Evolutionary conservation across 805 yeast genomes (phyloP).

Genomic region (Wickerhamiella sorbophila): DNA sequence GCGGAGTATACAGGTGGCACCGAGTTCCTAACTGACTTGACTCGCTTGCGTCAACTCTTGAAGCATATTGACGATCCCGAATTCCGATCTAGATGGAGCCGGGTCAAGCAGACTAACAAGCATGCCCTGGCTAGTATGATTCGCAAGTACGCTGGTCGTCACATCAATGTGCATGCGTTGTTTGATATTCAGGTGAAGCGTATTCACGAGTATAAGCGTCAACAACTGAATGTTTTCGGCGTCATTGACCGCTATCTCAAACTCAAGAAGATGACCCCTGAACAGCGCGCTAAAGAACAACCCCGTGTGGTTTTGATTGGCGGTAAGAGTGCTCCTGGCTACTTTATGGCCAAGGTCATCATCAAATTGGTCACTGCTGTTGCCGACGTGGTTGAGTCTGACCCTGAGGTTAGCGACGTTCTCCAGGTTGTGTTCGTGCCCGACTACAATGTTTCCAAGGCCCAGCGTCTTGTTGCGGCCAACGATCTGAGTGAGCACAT

Average conservation of each 20-base stretch:
- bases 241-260: constrained; percentile 69
- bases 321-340: constrained; percentile 97
- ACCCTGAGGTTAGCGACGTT: constrained; percentile 55
- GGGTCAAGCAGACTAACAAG: constrained; percentile 58
- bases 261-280: constrained; percentile 52
- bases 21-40: constrained; percentile 53
- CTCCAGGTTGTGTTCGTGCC: constrained; percentile 81
- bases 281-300: constrained; percentile 46
- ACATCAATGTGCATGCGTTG: constrained; percentile 53
- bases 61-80: constrained; percentile 49
- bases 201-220: constrained; percentile 92
- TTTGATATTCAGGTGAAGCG: constrained; percentile 91
- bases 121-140: constrained; percentile 49
- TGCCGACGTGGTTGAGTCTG: constrained; percentile 65
- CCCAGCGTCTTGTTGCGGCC: constrained; percentile 81
- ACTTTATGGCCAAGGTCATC: constrained; percentile 84
- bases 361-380: constrained; percentile 76
- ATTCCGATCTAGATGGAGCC: constrained; percentile 58
- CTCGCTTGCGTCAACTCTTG: constrained; percentile 51
- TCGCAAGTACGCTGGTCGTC: constrained; percentile 40
- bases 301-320: constrained; percentile 78
- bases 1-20: constrained; percentile 56
- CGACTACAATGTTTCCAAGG: constrained; percentile 88
- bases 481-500: constrained; percentile 86
- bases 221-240: constrained; percentile 84